phyloP scores from a whole-genome alignment of 2,329 filamentous ascomycete genomes.

The Claviceps sp. region DNA sequence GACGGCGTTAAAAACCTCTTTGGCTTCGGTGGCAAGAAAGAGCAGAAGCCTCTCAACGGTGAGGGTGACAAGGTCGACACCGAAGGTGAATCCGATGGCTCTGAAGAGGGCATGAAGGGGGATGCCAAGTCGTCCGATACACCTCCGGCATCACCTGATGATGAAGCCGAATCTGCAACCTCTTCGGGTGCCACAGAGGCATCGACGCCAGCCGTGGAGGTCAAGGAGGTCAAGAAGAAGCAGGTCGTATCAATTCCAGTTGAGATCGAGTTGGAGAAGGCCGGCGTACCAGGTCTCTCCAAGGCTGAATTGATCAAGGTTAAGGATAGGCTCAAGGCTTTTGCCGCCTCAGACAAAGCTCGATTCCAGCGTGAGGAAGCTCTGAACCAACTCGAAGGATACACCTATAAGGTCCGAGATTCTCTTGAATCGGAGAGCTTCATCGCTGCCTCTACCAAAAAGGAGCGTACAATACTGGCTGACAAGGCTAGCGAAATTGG shows the following conservation, averaged over 20 bases:
- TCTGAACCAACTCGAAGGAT: slow-evolving; percentile 84
- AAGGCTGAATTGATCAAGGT: slow-evolving; percentile 34
- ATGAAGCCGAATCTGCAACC: slow-evolving; percentile 14
- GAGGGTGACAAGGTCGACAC: slow-evolving; percentile 36
- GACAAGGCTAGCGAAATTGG: slow-evolving; percentile 54
- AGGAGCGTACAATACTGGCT: slow-evolving; percentile 53
- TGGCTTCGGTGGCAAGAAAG: slow-evolving; percentile 77
- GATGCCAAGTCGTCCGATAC: slow-evolving; percentile 18
- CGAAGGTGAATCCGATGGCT: slow-evolving; percentile 19
- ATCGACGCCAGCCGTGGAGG: slow-evolving; percentile 29
- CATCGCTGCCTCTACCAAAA: slow-evolving; percentile 53
- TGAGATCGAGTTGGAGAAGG: slow-evolving; percentile 33
- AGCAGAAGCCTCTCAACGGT: slow-evolving; percentile 60
- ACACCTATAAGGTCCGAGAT: slow-evolving; percentile 79
- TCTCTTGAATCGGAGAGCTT: slow-evolving; percentile 68
- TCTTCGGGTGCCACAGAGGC: slow-evolving; percentile 22
- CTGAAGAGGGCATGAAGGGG: slow-evolving; percentile 29
- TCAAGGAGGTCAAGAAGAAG: slow-evolving; percentile 45
- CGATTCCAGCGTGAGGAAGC: slow-evolving; percentile 70
- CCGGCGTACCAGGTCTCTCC: slow-evolving; percentile 35
- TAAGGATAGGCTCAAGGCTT: slow-evolving; percentile 65
- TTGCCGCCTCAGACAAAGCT: slow-evolving; percentile 72
- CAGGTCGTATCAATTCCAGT: slow-evolving; percentile 43
- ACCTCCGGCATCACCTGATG: background rate
- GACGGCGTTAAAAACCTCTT: slow-evolving; percentile 95